phyloP scores from a whole-genome alignment of 139 green algal genomes.

The Chlamydomonas schloesseri region DNA sequence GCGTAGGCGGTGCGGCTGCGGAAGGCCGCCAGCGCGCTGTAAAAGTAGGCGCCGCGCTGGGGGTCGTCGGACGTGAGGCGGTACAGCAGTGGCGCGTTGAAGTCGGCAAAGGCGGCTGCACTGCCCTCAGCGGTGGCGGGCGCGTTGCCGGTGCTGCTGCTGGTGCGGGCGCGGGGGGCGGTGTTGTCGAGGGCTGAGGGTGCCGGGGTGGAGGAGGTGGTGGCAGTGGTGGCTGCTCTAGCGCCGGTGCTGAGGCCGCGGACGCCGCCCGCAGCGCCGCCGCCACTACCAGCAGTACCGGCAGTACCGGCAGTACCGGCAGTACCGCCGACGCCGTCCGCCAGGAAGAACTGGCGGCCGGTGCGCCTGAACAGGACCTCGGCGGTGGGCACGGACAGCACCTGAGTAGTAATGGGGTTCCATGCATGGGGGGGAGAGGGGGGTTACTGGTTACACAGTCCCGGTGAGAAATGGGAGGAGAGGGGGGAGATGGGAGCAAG shows the following conservation, averaged over 20 bases:
- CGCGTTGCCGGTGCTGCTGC: not conserved
- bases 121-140: not conserved
- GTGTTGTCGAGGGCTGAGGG: not conserved
- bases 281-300: not conserved
- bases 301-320: not conserved
- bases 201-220: too few relatives aligned
- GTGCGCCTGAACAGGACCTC: constrained; percentile 59
- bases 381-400: constrained; percentile 54
- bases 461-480: too few relatives aligned
- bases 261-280: not conserved
- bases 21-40: constrained; percentile 76
- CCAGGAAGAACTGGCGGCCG: constrained; percentile 68
- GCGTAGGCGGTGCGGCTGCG: constrained; percentile 78
- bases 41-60: constrained; percentile 63
- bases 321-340: constrained; percentile 35
- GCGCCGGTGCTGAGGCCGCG: not conserved
- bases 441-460: not conserved
- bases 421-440: not conserved
- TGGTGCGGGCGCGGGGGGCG: not conserved
- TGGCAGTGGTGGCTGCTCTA: not conserved
- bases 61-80: constrained; percentile 70
- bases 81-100: constrained; percentile 56
- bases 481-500: not conserved
- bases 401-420: too few relatives aligned
- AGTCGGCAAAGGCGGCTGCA: not conserved